phyloP scores from a whole-genome alignment of 2,329 filamentous ascomycete genomes.

The Cladosporium sp. region DNA sequence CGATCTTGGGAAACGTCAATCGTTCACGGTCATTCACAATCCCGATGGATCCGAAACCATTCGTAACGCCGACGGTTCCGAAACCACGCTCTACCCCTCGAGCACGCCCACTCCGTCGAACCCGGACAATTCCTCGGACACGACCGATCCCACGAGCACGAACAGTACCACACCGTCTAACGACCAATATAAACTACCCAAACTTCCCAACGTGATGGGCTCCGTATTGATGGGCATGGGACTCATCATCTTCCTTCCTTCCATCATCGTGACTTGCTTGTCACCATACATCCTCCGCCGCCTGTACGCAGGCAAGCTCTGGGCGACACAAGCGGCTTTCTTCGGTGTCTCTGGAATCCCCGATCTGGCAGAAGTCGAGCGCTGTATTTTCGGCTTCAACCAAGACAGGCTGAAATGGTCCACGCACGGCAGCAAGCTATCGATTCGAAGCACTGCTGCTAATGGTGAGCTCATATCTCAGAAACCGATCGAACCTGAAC shows the following conservation, averaged over 20 bases:
- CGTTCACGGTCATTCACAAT: no score
- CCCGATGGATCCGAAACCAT: no score
- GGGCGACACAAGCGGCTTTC: slow-evolving; percentile 39
- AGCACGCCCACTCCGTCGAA: no score
- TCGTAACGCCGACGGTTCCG: no score
- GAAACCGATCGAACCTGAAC: neutral
- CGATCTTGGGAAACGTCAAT: no score
- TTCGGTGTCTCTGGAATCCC: slow-evolving; percentile 43
- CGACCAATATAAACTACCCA: no score
- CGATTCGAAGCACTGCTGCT: slow-evolving; percentile 21
- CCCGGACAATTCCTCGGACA: no score
- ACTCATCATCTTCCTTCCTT: slow-evolving; percentile 20
- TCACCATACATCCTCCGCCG: slow-evolving; percentile 34
- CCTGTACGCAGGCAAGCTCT: slow-evolving; percentile 40
- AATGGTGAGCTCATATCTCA: neutral
- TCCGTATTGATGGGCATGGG: neutral
- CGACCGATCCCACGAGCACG: no score
- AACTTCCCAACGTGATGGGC: neutral
- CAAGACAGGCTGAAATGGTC: slow-evolving; percentile 35
- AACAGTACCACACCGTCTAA: no score
- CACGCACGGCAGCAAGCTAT: neutral
- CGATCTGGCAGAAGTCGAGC: slow-evolving; percentile 36
- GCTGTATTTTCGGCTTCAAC: slow-evolving; percentile 36
- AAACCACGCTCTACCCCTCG: no score
- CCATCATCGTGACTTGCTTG: slow-evolving; percentile 27